phyloP scores from a whole-genome alignment of 2,329 filamentous ascomycete species.

The Talaromyces sp. region DNA sequence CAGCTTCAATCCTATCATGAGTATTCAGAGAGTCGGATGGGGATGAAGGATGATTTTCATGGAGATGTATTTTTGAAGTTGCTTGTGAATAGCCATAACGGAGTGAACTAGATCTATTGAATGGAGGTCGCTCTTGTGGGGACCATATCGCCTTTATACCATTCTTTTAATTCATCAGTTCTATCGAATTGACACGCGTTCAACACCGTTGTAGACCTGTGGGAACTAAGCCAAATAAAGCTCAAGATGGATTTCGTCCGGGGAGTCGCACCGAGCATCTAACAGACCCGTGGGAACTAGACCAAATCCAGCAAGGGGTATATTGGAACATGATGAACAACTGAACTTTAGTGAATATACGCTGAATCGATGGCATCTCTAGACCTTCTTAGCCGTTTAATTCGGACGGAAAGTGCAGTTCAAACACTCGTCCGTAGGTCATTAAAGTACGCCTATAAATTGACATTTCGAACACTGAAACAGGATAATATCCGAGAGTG shows the following conservation, averaged over 20 bases:
- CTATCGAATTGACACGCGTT: neutral
- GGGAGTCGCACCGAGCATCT: neutral
- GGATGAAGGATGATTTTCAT: neutral
- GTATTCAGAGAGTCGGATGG: neutral
- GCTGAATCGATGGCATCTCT: neutral
- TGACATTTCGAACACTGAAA: no score
- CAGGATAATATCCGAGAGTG: no score
- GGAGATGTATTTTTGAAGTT: conserved; percentile 6
- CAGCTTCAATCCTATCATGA: conserved; percentile 7
- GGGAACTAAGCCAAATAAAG: neutral
- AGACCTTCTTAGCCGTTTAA: neutral
- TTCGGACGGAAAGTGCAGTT: neutral
- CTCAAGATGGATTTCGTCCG: neutral
- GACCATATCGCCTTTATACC: no score
- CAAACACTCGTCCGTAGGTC: neutral
- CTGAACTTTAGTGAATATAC: neutral
- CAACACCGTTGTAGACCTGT: neutral
- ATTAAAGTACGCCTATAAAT: neutral
- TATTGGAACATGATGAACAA: neutral
- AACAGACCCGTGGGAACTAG: conserved; percentile 1
- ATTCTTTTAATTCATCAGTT: no score
- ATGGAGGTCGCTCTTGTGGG: neutral
- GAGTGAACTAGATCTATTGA: neutral
- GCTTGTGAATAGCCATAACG: conserved; percentile 5
- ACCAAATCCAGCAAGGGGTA: neutral